Conservation (phyloP, 139 green algal species). For the Coelastrella sp. region DNA sequence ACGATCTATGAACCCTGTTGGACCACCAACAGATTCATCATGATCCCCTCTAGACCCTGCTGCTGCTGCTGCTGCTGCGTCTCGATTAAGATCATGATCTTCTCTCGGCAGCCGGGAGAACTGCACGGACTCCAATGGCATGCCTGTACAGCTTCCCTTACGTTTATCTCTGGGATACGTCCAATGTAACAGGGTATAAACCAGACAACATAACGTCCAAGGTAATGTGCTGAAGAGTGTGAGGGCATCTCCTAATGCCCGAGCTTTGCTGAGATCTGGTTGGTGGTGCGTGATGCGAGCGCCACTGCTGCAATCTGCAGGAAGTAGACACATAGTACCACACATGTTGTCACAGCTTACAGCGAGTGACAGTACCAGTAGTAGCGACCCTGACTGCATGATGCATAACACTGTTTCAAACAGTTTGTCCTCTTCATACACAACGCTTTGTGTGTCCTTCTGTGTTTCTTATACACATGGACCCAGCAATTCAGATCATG, state of each 20-base stretch:
- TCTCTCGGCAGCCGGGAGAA: not conserved
- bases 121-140: not conserved
- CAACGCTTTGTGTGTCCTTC: too few relatives aligned
- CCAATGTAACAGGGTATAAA: slow-evolving; percentile 53
- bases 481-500: too few relatives aligned
- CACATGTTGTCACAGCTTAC: not conserved
- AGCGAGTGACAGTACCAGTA: too few relatives aligned
- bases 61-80: not conserved
- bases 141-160: not conserved
- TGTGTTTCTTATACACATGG: too few relatives aligned
- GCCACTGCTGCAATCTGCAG: slow-evolving; percentile 18
- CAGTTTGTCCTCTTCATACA: too few relatives aligned
- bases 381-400: too few relatives aligned
- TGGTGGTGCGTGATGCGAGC: not conserved
- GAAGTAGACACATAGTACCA: not conserved
- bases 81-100: not conserved
- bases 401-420: too few relatives aligned
- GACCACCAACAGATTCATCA: not conserved
- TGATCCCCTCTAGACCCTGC: not conserved
- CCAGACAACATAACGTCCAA: slow-evolving; percentile 57
- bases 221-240: slow-evolving; percentile 59
- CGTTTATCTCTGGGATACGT: slow-evolving; percentile 39
- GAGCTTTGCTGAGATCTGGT: slow-evolving; percentile 53
- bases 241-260: slow-evolving; percentile 60
- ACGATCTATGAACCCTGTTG: not conserved